Percentiles rank a stretch among this genome's conserved stretches.
phyloP scores from a whole-genome alignment of 331 rosid species.

The Acacia concinna region DNA sequence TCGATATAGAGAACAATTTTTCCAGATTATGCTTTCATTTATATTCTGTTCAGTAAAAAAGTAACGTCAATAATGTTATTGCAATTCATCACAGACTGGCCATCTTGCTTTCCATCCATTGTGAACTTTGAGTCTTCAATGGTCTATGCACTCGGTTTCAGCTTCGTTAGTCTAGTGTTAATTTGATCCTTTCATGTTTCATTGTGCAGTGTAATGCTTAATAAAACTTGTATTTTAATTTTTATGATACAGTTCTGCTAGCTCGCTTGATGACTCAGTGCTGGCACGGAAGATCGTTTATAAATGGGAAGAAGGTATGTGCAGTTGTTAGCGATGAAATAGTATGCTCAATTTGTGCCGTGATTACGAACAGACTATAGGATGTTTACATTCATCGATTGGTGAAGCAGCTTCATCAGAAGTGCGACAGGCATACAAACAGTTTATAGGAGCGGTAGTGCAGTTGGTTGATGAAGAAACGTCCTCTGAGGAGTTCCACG shows the following conservation, averaged over 20 bases:
- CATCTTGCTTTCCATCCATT: not conserved
- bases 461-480: conserved; percentile 82
- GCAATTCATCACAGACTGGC: not conserved
- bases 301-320: conserved; percentile 87
- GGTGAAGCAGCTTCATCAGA: conserved; percentile 77
- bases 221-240: not conserved
- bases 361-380: not conserved
- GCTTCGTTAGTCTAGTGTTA: conserved; percentile 13
- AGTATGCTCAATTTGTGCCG: not conserved
- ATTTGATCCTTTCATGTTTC: conserved; percentile 12
- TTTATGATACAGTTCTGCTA: conserved; percentile 48
- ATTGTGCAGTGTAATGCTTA: not conserved
- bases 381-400: conserved; percentile 29
- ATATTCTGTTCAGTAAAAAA: not conserved
- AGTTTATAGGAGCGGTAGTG: conserved; percentile 76
- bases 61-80: not conserved
- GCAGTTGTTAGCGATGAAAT: not conserved
- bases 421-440: conserved; percentile 83
- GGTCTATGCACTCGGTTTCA: conserved; percentile 4
- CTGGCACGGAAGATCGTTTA: conserved; percentile 76
- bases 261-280: conserved; percentile 78
- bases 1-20: not conserved
- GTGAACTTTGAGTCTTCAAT: not conserved
- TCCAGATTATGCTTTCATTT: not conserved
- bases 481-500: conserved; percentile 82